Percentiles rank a stretch among this genome's conserved stretches.
phyloP scores from a whole-genome alignment of 306 rosid genomes.

The Chamaecrista fasciculata region DNA sequence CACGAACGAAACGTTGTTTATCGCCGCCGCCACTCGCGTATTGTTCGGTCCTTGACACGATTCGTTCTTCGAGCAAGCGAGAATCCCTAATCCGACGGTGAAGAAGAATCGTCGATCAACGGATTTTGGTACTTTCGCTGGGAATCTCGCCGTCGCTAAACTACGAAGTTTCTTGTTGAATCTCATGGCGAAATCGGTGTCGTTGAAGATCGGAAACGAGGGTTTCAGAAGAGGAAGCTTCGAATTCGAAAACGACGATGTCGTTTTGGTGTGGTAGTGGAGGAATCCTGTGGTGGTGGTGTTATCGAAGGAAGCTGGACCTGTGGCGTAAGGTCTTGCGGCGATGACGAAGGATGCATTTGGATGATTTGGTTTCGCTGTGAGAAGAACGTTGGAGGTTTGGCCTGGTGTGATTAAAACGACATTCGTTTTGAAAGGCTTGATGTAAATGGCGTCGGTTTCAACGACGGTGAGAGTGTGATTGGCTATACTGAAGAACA shows the following conservation, averaged over 20 bases:
- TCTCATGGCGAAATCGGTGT: slow-evolving; percentile 49
- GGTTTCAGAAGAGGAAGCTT: slow-evolving; percentile 49
- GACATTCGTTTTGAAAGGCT: slow-evolving; percentile 51
- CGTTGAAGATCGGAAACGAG: slow-evolving; percentile 56
- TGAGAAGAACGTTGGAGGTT: slow-evolving; percentile 59
- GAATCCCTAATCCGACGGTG: slow-evolving; percentile 61
- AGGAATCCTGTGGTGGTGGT: slow-evolving; percentile 62
- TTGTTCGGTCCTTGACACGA: slow-evolving; percentile 66
- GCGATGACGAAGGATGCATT: slow-evolving; percentile 56
- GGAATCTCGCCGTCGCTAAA: slow-evolving; percentile 49
- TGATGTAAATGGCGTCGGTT: slow-evolving; percentile 65
- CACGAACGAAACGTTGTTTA: slow-evolving; percentile 71
- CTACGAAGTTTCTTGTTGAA: slow-evolving; percentile 50
- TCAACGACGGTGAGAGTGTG: slow-evolving; percentile 68
- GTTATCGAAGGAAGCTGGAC: slow-evolving; percentile 66
- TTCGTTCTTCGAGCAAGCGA: slow-evolving; percentile 47
- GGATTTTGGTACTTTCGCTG: slow-evolving; percentile 58
- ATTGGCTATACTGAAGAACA: slow-evolving; percentile 74
- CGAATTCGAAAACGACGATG: slow-evolving; percentile 7
- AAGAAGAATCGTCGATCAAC: slow-evolving; percentile 52
- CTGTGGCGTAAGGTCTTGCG: slow-evolving; percentile 59
- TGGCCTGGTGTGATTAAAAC: slow-evolving; percentile 75
- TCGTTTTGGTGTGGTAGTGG: slow-evolving; percentile 37
- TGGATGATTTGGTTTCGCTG: slow-evolving; percentile 48
- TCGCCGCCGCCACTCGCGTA: slow-evolving; percentile 44